Evolutionary conservation across 164 flowering plant species (phyloP), one percentile per base, ranked within the genome.

Genomic region (Magnolia kwangsiensis): DNA sequence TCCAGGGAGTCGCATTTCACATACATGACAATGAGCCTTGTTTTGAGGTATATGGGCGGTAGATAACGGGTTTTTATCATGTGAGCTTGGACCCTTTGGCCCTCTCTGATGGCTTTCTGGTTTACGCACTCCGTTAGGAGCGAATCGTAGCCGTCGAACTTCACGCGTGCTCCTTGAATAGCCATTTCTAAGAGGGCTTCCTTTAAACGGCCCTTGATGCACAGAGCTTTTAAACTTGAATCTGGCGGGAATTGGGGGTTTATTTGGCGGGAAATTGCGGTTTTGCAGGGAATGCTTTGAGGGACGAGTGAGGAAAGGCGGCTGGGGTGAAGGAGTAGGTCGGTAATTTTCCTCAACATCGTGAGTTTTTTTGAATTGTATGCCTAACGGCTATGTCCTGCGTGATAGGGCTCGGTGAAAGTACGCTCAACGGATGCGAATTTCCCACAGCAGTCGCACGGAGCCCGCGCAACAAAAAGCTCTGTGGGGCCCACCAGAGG

Each of bases 11-110:
- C 77, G 23, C 79, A 80, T 68, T 83, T 83, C 8, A 58, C 4
- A 29, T 80, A 83, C 63, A 83, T 27, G 7, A 80, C 79, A 0
- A 83, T 70, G 9, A 83, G 75, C 76, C 83, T 80, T n/a, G 80
- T 83, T 23, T 71, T 24, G 24, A 80, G 80, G 63, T 78, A 83
- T 5, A 76, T 72, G 5, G 81, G 74, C 1, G 81, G 83, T 3
- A 64, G 64, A 51, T 83, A 83, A 59, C 37, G 75, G 63, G 81
- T 76, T 74, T 73, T 80, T 21, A 83, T 83, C 80, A 83, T 83
- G 74, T 80, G 85, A 45, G 72, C 79, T 61, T 83, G 85, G 68
- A 80, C 85, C 67, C 85, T 80, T 21, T 51, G 80, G 10, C 85
- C 83, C 9, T 73, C 81, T 58, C 63, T 67, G 70, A 80, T 19